Base-by-base conservation (phyloP, 108 stramenopile genomes). In the Nannochloropsis oceanica region DNA sequence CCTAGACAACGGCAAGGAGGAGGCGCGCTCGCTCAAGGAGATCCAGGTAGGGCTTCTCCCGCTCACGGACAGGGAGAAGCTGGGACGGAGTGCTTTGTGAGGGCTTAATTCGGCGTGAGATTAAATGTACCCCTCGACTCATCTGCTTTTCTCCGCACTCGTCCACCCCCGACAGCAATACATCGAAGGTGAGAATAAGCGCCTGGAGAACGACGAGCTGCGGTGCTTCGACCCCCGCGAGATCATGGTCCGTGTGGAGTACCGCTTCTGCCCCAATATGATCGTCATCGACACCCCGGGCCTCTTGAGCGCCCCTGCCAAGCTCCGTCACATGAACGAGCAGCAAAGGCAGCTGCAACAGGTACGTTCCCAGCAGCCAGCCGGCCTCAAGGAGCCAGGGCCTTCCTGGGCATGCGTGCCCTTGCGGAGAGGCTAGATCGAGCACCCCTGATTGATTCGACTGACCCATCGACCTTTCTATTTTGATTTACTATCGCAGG, bases 241-340 rank as follows among this genome's bases (percentile, higher is more conserved):
- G 91, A 96, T 96, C 83, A 94, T 93, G 91, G 93, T 96, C 59
- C 91, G 96, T 79, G 95, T 96, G 94, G 96, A 96, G 85, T 96
- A 96, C 92, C 93, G 94, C 84, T 94, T 95, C 87, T 96, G 96
- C 92, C 96, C 96, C 44, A 95, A 96, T 88, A 93, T 96, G 93
- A 95, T 96, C 85, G 87, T 96, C 46, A 95, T 96, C 88, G 96
- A 96, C 88, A 96, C 96, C 14, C 96, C 96, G 18, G 96, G 96
- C 42, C 87, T 96, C 20, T 93, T 96, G 59, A 73, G 59, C 59
- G 59, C 59, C 22, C 59, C 59, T 73, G 59, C 83, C 92, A 90
- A 42, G 87, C 94, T 11, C 92, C 92, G 13, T 91, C 92, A 81
- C 84, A 93, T 93, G 22, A 92, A 93, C 79, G 80, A 90, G 13